A percentile compares a stretch with the other conserved stretches of the same genome.
Evolutionary conservation across 371 early-diverging fungal genomes (phyloP).

Genomic region (Batkoa obscura): DNA sequence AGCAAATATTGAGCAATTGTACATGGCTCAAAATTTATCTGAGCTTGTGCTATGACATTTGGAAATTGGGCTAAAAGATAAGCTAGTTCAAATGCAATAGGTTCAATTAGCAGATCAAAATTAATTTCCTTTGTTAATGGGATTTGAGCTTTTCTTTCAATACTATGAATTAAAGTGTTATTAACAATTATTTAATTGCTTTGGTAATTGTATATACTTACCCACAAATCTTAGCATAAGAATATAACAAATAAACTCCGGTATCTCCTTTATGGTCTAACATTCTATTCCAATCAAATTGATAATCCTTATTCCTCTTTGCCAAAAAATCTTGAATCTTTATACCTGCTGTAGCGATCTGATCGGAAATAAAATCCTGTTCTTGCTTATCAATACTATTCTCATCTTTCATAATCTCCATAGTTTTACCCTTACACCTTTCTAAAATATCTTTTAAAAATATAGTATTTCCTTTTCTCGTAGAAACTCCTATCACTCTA

Average conservation of each 20-base stretch:
- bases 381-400: conserved; percentile 45
- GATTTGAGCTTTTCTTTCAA: conserved; percentile 32
- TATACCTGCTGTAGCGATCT: conserved; percentile 63
- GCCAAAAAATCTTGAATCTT: conserved; percentile 88
- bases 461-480: conserved; percentile 86
- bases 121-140: conserved; percentile 13
- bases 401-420: conserved; percentile 43
- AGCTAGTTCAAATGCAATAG: conserved; percentile 43
- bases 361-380: conserved; percentile 45
- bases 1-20: conserved; percentile 79
- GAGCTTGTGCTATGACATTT: conserved; percentile 35
- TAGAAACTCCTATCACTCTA: conserved; percentile 89
- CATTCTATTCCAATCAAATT: conserved; percentile 88
- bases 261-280: conserved; percentile 88
- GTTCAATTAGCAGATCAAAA: conserved; percentile 37
- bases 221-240: conserved; percentile 62
- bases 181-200: no score
- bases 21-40: conserved; percentile 62
- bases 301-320: conserved; percentile 83
- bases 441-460: conserved; percentile 94
- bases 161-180: conserved; percentile 13
- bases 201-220: no score
- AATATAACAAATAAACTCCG: conserved; percentile 95
- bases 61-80: conserved; percentile 70
- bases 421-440: conserved; percentile 63